Evolutionary conservation across 176 grass and related monocot genomes (phyloP).

Genomic region (Sorghum bicolor): Sorghum_bicolor_NCBIv3 NC_012873.2:59650001-59650500

Average conservation of each 20-base stretch:
- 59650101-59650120: not conserved
- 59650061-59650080: not conserved
- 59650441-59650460: constrained; percentile 97
- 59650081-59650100: not conserved
- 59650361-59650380: not conserved
- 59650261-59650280: constrained; percentile 62
- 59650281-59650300: not conserved
- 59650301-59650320: not conserved
- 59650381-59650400: constrained; percentile 24
- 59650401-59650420: constrained; percentile 90
- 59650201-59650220: constrained; percentile 48
- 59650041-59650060: not conserved
- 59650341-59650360: not conserved
- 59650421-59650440: constrained; percentile 91
- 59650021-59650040: not conserved
- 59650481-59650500: not conserved
- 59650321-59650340: not conserved
- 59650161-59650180: not conserved
- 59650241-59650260: constrained; percentile 96
- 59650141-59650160: not conserved
- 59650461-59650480: constrained; percentile 42
- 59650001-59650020: not conserved
- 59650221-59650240: constrained; percentile 87
- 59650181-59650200: not conserved
- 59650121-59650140: not conserved